Percentiles rank a stretch among this genome's conserved stretches.
These are phyloP conservation scores for Acorus gramineus DNA, from an alignment of 106 monocot species.

Conservation along the genomic window DNA sequence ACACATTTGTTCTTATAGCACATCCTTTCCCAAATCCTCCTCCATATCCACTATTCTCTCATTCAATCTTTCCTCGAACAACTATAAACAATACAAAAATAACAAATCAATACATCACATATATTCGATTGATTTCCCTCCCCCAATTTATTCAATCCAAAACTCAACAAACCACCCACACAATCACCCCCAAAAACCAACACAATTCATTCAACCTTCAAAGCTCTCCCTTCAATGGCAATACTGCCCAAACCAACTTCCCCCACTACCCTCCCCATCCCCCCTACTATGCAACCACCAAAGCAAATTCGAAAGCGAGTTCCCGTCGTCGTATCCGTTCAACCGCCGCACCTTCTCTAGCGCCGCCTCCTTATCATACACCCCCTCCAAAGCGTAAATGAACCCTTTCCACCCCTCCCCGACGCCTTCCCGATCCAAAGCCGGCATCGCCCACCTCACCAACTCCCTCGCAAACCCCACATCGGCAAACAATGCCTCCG, in stretches of 20 bases:
- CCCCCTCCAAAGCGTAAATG: conserved; percentile 74
- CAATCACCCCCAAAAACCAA: too few species aligned
- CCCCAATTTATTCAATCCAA: too few species aligned
- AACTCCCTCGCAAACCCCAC: conserved; percentile 41
- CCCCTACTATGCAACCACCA: conserved; percentile 87
- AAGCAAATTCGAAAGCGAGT: conserved; percentile 76
- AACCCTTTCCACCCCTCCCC: conserved; percentile 94
- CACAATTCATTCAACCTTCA: neutral
- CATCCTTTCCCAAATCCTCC: too few species aligned
- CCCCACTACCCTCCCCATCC: conserved; percentile 10
- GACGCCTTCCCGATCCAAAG: conserved; percentile 66
- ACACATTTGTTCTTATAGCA: too few species aligned
- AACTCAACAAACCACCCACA: too few species aligned
- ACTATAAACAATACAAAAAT: too few species aligned
- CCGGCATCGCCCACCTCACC: conserved; percentile 63
- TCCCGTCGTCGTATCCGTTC: conserved; percentile 69
- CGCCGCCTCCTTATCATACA: conserved; percentile 55
- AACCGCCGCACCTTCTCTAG: conserved; percentile 47
- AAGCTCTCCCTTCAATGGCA: conserved; percentile 10
- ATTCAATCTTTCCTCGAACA: too few species aligned
- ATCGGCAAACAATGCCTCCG: conserved; percentile 63
- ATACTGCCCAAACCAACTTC: conserved; percentile 18
- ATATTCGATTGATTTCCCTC: too few species aligned
- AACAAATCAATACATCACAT: too few species aligned
- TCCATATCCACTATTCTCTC: too few species aligned